A percentile compares a stretch with the other conserved stretches of the same genome.
phyloP scores from a whole-genome alignment of 192 early-diverging fungal species.

The Lunasporangiospora selenospora region DNA sequence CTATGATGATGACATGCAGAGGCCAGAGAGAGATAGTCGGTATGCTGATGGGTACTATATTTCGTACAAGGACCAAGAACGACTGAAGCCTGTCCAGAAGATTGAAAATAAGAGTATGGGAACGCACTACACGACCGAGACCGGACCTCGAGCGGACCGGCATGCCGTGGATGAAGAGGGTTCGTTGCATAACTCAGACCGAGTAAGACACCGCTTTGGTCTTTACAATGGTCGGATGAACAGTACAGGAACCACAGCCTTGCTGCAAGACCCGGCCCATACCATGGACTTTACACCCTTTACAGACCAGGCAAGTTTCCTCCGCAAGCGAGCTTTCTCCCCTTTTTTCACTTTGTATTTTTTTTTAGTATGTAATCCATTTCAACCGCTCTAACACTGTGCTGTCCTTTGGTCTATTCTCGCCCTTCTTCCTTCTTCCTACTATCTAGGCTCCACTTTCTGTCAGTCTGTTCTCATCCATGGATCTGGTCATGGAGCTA shows the following conservation, averaged over 20 bases:
- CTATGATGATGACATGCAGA: no score
- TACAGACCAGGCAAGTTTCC: constrained; percentile 26
- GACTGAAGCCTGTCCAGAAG: no score
- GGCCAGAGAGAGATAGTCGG: no score
- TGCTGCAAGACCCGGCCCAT: constrained; percentile 28
- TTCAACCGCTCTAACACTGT: background rate
- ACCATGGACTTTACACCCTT: constrained; percentile 46
- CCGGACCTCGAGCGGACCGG: no score
- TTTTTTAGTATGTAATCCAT: background rate
- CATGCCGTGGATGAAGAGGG: no score
- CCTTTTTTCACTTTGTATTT: background rate
- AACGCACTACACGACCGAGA: no score
- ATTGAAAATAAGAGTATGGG: no score
- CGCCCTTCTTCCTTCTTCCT: constrained; percentile 37
- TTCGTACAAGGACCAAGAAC: no score
- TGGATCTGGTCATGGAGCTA: constrained; percentile 85
- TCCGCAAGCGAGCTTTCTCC: background rate
- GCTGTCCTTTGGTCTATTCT: background rate
- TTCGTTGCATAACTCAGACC: no score
- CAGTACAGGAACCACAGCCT: constrained; percentile 23
- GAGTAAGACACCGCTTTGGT: no score
- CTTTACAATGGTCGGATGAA: constrained; percentile 6
- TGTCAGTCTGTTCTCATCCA: constrained; percentile 75
- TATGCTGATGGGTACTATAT: no score
- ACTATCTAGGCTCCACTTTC: constrained; percentile 76